These are phyloP conservation scores for Barnettozyma californica DNA, from an alignment of 805 yeast species.

Conservation along the genomic window DNA sequence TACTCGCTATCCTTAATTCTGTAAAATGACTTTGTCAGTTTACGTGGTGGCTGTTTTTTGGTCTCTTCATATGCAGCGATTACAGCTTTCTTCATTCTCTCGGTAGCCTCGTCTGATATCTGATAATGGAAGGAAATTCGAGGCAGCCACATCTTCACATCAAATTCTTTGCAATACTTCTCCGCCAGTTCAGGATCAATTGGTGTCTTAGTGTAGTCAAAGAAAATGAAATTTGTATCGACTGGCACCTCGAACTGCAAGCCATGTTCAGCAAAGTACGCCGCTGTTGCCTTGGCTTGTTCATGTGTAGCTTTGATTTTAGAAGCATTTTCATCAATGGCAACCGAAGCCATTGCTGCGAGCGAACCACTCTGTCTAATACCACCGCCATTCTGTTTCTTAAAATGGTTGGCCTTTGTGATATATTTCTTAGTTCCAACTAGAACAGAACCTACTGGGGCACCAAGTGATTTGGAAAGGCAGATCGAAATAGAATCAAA, in stretches of 20 bases:
- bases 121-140: conserved; percentile 59
- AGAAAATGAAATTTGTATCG: conserved; percentile 78
- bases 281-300: conserved; percentile 46
- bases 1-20: conserved; percentile 2
- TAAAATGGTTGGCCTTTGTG: conserved; percentile 73
- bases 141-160: conserved; percentile 54
- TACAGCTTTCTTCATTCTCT: conserved; percentile 28
- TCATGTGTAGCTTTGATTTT: conserved; percentile 43
- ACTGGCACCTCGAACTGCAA: conserved; percentile 62
- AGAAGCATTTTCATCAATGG: conserved; percentile 64
- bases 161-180: conserved; percentile 49
- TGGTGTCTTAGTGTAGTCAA: conserved; percentile 43
- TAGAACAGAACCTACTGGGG: conserved; percentile 87
- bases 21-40: conserved; percentile 4
- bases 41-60: conserved; percentile 9
- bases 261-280: conserved; percentile 46
- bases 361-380: conserved; percentile 83
- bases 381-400: conserved; percentile 93
- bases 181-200: conserved; percentile 53
- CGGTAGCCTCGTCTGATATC: conserved; percentile 15
- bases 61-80: conserved; percentile 33
- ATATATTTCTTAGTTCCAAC: conserved; percentile 62
- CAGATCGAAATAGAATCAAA: conserved; percentile 89
- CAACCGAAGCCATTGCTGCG: conserved; percentile 71
- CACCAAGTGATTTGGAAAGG: conserved; percentile 85